These are phyloP conservation scores for Chrysochromulina tobinii DNA, from an alignment of 78 protist species.

Conservation along the genomic window DNA sequence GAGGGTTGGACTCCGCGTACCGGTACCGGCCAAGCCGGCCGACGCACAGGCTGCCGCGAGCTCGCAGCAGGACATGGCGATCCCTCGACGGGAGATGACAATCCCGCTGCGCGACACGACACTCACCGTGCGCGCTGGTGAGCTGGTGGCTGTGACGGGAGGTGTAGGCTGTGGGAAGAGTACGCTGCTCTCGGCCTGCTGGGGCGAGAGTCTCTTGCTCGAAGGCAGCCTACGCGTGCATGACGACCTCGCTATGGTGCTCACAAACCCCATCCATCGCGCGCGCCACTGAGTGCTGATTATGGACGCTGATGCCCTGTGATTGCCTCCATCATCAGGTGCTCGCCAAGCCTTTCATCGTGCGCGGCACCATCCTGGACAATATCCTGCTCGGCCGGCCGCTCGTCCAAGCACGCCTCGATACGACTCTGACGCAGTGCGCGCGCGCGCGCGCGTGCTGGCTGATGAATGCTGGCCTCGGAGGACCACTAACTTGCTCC, in stretches of 20 bases:
- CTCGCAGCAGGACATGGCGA: too few relatives aligned
- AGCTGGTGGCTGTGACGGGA: constrained; percentile 15
- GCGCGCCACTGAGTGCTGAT: too few relatives aligned
- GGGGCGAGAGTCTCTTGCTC: neutral
- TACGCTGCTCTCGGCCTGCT: neutral
- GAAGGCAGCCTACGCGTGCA: neutral
- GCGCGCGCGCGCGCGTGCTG: too few relatives aligned
- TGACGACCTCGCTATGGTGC: neutral
- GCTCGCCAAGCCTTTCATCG: neutral
- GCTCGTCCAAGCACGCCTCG: neutral
- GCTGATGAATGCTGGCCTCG: too few relatives aligned
- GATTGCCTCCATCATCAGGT: too few relatives aligned
- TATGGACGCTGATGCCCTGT: too few relatives aligned
- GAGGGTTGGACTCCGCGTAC: too few relatives aligned
- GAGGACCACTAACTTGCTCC: too few relatives aligned
- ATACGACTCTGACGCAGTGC: neutral
- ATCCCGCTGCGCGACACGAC: neutral
- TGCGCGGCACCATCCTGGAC: constrained; percentile 20
- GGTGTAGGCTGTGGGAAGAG: constrained; percentile 38
- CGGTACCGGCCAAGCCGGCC: too few relatives aligned
- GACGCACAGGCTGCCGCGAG: too few relatives aligned
- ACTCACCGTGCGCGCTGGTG: neutral
- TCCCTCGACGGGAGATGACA: too few relatives aligned
- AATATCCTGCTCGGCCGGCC: constrained; percentile 23
- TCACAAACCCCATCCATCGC: neutral